Evolutionary conservation across 2,329 filamentous ascomycete species (phyloP).

Genomic region (Chrysoporthe austroafricana): DNA sequence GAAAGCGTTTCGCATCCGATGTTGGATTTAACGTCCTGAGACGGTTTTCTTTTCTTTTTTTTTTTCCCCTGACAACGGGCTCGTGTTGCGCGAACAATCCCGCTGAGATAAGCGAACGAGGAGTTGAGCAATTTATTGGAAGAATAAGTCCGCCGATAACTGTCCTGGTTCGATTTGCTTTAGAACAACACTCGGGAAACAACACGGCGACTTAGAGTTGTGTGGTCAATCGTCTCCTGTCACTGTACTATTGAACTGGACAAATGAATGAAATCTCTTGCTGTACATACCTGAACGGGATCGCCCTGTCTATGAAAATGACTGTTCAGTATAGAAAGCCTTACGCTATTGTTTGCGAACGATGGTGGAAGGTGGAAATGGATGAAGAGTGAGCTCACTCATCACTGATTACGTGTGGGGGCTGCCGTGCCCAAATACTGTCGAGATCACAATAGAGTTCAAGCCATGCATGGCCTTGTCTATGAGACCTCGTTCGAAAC

Average conservation of each 20-base stretch:
- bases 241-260: background rate
- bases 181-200: background rate
- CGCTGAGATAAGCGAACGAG: background rate
- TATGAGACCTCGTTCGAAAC: constrained; percentile 3
- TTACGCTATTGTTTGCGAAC: background rate
- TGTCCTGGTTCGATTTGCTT: background rate
- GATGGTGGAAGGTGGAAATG: background rate
- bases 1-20: background rate
- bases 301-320: background rate
- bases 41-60: background rate
- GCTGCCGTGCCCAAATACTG: constrained; percentile 2
- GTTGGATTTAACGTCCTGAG: background rate
- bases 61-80: background rate
- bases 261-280: background rate
- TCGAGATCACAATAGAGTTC: background rate
- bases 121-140: background rate
- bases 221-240: background rate
- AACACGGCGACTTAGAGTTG: background rate
- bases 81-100: background rate
- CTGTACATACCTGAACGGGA: background rate
- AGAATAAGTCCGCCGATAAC: background rate
- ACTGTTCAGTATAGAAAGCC: background rate
- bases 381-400: background rate
- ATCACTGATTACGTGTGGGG: constrained; percentile 4
- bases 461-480: background rate